Evolutionary conservation across 106 monocot species (phyloP).

Genomic region (Dendrobium chrysotoxum): DNA sequence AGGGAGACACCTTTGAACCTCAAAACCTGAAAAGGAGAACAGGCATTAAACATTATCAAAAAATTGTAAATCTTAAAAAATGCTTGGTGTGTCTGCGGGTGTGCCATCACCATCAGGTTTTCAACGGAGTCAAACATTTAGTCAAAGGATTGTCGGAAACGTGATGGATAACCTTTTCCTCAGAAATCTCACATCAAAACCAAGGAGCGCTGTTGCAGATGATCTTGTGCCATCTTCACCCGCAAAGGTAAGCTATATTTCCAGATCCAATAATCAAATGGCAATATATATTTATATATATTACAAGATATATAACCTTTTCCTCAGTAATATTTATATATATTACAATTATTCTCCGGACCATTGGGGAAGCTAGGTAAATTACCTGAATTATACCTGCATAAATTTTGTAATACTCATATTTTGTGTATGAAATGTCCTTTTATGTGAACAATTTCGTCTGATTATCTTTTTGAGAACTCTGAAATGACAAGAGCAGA

Average conservation of each 20-base stretch:
- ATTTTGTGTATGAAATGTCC: background rate
- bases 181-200: constrained; percentile 74
- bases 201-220: constrained; percentile 42
- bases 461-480: background rate
- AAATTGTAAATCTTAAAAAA: background rate
- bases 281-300: background rate
- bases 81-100: constrained; percentile 17
- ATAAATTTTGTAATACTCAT: background rate
- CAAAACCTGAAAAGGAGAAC: background rate
- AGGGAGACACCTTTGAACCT: background rate
- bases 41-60: background rate
- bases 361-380: too few species aligned
- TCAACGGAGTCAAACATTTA: constrained; percentile 72
- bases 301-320: too few species aligned
- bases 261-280: background rate
- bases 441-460: background rate
- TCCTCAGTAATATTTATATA: background rate
- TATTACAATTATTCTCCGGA: too few species aligned
- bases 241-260: constrained; percentile 37
- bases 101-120: constrained; percentile 30
- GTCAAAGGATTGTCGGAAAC: constrained; percentile 83
- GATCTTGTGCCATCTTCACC: constrained; percentile 48
- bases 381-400: background rate
- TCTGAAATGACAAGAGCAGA: background rate
- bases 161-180: constrained; percentile 85